Conservation (phyloP, 1,284 basidiomycete species). For the Apiotrichum siamense region DNA sequence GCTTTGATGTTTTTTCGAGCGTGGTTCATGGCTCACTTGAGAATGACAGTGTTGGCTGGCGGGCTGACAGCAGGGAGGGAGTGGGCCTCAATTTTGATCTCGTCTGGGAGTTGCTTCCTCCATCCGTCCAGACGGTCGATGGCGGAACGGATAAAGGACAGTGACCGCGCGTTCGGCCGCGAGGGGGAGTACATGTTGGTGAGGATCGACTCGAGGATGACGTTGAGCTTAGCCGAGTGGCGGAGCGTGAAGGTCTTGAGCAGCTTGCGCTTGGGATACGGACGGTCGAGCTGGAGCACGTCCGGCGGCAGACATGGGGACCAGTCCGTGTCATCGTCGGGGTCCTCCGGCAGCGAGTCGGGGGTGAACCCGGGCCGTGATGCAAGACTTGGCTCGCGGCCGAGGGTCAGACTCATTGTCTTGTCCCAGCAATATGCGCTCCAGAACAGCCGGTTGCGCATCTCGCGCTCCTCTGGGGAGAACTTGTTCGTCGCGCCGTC, state of each 20-base stretch:
- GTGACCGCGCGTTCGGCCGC: conserved; percentile 9
- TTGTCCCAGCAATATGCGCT: conserved; percentile 19
- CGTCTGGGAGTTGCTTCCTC: conserved; percentile 1
- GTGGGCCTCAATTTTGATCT: conserved; percentile 5
- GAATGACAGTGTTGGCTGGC: conserved; percentile 8
- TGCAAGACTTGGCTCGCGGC: conserved; percentile 11
- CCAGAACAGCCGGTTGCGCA: conserved; percentile 14
- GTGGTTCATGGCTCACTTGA: conserved; percentile 3
- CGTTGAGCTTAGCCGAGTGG: conserved; percentile 8
- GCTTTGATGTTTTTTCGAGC: neutral
- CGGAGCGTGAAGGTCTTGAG: conserved; percentile 8
- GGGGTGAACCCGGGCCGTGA: conserved; percentile 5
- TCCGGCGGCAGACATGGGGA: neutral
- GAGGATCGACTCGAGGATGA: conserved; percentile 19
- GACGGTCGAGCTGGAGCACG: neutral
- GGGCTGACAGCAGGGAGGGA: neutral
- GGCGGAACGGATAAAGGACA: conserved; percentile 12
- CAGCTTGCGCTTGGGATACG: conserved; percentile 4
- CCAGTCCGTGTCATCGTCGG: conserved; percentile 7
- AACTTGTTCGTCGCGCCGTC: conserved; percentile 2
- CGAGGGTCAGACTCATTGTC: conserved; percentile 11
- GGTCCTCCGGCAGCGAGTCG: conserved; percentile 6
- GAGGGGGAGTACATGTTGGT: conserved; percentile 20
- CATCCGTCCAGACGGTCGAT: conserved; percentile 2
- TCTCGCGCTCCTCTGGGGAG: conserved; percentile 9